Evolutionary conservation across 1,284 basidiomycete species (phyloP).

Genomic region (Leccinum subspadiceum): DNA sequence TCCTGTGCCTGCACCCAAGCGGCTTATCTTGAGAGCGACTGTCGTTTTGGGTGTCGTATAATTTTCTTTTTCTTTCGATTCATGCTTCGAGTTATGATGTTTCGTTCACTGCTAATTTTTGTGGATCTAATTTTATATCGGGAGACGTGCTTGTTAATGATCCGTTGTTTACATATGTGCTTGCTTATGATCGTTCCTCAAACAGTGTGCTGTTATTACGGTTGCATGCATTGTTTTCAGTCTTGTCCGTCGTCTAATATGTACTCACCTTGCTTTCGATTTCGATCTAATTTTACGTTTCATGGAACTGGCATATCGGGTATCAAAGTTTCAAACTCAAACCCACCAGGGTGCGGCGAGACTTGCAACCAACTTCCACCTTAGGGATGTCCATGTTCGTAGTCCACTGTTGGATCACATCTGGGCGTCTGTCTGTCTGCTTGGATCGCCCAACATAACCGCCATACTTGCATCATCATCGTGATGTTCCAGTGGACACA

Average conservation of each 20-base stretch:
- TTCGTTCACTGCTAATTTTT: not conserved
- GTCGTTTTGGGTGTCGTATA: conserved; percentile 73
- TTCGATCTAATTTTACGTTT: not conserved
- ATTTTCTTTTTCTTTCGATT: not conserved
- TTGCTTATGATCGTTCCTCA: not conserved
- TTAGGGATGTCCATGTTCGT: not conserved
- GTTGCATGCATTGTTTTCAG: not conserved
- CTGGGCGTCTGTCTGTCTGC: not conserved
- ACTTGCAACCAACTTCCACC: not conserved
- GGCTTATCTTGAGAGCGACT: conserved; percentile 70
- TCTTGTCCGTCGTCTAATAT: not conserved
- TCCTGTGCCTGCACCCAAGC: conserved; percentile 37
- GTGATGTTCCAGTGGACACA: not conserved
- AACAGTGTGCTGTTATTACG: not conserved
- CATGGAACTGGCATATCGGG: too few relatives aligned
- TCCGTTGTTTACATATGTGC: not conserved
- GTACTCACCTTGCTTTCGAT: not conserved
- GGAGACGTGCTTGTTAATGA: not conserved
- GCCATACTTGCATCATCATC: not conserved
- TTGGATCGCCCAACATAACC: not conserved
- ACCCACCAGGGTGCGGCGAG: too few relatives aligned
- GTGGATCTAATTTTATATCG: conserved; percentile 1
- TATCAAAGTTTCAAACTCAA: too few relatives aligned
- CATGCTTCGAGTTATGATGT: conserved; percentile 8
- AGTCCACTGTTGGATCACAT: not conserved